phyloP scores from a whole-genome alignment of 306 rosid species.

The Prunus mongolica region DNA sequence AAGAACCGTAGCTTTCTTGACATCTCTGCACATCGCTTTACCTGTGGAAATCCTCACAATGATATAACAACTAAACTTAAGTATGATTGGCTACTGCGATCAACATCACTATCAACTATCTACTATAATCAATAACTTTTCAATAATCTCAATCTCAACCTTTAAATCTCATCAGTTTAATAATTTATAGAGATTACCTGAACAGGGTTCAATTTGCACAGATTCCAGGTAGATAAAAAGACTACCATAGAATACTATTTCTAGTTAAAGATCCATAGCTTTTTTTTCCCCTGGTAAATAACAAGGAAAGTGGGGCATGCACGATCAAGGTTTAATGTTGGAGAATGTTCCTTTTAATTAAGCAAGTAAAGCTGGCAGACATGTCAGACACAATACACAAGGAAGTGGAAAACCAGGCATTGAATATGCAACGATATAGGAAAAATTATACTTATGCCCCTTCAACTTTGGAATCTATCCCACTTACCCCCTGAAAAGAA shows the following conservation, averaged over 20 bases:
- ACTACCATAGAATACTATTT: neutral
- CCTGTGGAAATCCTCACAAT: slow-evolving; percentile 51
- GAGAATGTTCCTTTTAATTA: neutral
- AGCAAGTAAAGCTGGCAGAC: neutral
- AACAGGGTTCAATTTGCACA: neutral
- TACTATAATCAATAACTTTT: neutral
- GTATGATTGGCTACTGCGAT: slow-evolving; percentile 2
- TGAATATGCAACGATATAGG: neutral
- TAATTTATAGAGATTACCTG: neutral
- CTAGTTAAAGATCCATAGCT: neutral
- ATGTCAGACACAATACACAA: slow-evolving; percentile 1
- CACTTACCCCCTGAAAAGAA: neutral
- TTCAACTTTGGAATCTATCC: neutral
- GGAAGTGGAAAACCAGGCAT: neutral
- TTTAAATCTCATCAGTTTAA: neutral
- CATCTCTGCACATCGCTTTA: slow-evolving; percentile 98
- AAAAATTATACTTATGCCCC: neutral
- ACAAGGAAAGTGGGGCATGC: neutral
- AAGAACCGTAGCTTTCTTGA: slow-evolving; percentile 87
- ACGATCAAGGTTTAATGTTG: neutral
- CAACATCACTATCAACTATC: slow-evolving; percentile 5
- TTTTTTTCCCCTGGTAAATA: slow-evolving; percentile 9
- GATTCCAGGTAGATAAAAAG: slow-evolving; percentile 9
- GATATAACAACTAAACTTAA: slow-evolving; percentile 5
- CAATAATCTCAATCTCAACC: neutral